A percentile compares a stretch with the other conserved stretches of the same genome.
phyloP scores from a whole-genome alignment of 331 rosid species.

The Erythrophleum ivorense region DNA sequence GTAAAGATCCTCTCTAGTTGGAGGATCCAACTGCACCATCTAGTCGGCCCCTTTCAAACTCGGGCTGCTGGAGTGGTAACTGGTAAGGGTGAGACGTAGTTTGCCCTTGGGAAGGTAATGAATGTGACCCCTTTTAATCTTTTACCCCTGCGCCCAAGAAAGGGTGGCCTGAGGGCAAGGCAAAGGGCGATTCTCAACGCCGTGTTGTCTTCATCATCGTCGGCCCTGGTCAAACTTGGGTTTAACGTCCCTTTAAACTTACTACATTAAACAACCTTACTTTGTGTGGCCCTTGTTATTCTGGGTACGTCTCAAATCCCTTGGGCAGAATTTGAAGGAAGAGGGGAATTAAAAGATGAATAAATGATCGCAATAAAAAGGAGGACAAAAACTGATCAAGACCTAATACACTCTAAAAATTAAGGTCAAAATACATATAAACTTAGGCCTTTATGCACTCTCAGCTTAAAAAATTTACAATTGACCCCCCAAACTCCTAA shows the following conservation, averaged over 20 bases:
- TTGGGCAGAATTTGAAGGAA: background rate
- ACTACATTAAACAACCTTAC: background rate
- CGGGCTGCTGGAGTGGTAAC: background rate
- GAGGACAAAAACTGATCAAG: background rate
- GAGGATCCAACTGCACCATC: too few species aligned
- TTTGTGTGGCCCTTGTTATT: background rate
- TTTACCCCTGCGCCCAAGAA: conserved; percentile 22
- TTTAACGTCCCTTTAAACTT: conserved; percentile 8
- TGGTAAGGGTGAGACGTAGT: conserved; percentile 30
- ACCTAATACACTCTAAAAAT: background rate
- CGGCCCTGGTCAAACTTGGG: conserved; percentile 38
- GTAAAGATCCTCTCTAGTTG: too few species aligned
- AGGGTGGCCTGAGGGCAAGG: background rate
- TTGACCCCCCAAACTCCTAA: background rate
- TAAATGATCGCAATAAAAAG: background rate
- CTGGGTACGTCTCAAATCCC: background rate
- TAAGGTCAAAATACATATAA: background rate
- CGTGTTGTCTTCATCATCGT: background rate
- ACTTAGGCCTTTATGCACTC: background rate
- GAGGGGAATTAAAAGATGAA: background rate
- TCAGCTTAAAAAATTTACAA: background rate
- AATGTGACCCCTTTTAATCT: conserved; percentile 33
- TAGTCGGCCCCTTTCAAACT: too few species aligned
- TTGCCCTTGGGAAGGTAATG: conserved; percentile 33
- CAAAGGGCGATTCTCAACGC: conserved; percentile 3